Conservation (phyloP, 805 yeast species). For the Brettanomyces custersianus region DNA sequence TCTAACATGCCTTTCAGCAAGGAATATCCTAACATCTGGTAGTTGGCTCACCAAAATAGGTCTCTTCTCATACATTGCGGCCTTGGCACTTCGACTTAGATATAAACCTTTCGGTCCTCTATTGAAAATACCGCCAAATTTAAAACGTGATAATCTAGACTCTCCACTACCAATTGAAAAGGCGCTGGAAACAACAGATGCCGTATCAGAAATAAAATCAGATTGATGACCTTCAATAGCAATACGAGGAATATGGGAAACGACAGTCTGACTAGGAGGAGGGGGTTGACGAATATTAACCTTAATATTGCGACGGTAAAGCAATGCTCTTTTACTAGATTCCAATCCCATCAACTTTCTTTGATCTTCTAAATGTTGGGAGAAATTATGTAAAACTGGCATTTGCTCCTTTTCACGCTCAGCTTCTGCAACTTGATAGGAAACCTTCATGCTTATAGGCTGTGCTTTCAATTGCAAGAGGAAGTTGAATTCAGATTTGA, state of each 20-base stretch:
- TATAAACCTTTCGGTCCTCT: conserved; percentile 54
- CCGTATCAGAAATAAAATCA: no score
- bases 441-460: conserved; percentile 19
- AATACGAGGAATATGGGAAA: no score
- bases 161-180: not conserved
- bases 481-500: conserved; percentile 41
- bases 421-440: conserved; percentile 30
- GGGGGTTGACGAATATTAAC: no score
- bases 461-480: conserved; percentile 38
- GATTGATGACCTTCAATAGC: no score
- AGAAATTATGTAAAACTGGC: conserved; percentile 21
- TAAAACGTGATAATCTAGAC: conserved; percentile 14
- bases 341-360: conserved; percentile 46
- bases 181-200: not conserved
- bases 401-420: conserved; percentile 29
- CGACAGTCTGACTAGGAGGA: no score
- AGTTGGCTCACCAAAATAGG: conserved; percentile 44
- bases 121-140: conserved; percentile 22
- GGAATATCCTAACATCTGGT: conserved; percentile 39
- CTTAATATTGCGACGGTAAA: no score
- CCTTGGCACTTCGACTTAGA: conserved; percentile 32
- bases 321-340: conserved; percentile 17
- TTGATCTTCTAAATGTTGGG: conserved; percentile 27
- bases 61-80: conserved; percentile 9
- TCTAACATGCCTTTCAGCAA: conserved; percentile 34